Conservation (phyloP, 306 rosid genomes). For the Medicago ruthenica region DNA sequence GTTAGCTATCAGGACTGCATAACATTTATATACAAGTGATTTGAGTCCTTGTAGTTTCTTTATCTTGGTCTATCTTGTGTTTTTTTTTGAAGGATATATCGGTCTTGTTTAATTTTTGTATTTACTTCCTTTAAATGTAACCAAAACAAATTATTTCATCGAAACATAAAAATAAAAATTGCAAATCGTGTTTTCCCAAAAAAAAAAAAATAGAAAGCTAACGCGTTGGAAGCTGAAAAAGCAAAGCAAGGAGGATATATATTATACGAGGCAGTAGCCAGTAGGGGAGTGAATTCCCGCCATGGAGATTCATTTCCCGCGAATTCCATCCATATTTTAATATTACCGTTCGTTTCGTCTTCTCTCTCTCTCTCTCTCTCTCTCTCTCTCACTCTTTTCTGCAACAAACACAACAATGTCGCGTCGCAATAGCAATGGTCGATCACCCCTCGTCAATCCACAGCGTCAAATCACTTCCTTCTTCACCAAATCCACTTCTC, state of each 20-base stretch:
- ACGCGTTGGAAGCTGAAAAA: background rate
- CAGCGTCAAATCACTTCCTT: constrained; percentile 91
- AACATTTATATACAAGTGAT: no score
- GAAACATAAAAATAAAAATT: no score
- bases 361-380: background rate
- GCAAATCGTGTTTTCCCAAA: no score
- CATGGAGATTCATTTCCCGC: constrained; percentile 38
- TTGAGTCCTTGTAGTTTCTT: no score
- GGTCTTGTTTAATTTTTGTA: no score
- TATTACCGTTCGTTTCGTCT: background rate
- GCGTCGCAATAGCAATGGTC: constrained; percentile 74
- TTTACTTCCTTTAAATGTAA: no score
- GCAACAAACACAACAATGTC: constrained; percentile 47
- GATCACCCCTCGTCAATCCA: constrained; percentile 76
- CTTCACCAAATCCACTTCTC: constrained; percentile 66
- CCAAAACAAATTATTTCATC: no score
- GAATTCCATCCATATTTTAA: constrained; percentile 51
- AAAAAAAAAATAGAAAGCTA: background rate
- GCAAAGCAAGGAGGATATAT: background rate
- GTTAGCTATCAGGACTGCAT: no score
- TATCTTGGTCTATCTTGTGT: no score
- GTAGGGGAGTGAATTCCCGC: constrained; percentile 48
- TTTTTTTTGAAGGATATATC: no score
- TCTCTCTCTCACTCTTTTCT: background rate
- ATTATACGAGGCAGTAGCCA: no score